These are phyloP conservation scores for Botryotinia globosa DNA, from an alignment of 2,329 filamentous ascomycete genomes.

Conservation along the genomic window DNA sequence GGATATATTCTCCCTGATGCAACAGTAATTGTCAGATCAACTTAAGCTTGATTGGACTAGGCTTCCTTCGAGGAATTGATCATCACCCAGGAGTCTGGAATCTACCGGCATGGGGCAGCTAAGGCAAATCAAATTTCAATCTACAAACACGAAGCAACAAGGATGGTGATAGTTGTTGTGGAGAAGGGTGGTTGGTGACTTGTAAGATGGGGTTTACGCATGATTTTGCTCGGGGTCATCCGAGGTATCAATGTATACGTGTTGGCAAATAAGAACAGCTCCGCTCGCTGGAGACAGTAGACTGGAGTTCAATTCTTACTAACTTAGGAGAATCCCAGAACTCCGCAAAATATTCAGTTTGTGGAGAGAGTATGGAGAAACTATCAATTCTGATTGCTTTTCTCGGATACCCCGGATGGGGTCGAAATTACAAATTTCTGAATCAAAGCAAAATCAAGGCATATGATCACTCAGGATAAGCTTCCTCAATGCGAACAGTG, in stretches of 20 bases:
- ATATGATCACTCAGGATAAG: neutral
- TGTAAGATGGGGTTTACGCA: neutral
- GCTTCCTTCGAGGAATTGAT: neutral
- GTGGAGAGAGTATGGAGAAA: constrained; percentile 9
- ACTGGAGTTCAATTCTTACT: neutral
- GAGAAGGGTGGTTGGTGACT: constrained; percentile 15
- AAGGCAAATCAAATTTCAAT: neutral
- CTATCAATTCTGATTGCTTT: neutral
- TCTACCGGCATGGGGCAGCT: constrained; percentile 2
- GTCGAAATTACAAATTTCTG: neutral
- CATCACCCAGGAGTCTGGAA: neutral
- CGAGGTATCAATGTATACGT: neutral
- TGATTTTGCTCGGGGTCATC: constrained; percentile 1
- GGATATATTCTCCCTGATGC: neutral
- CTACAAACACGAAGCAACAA: neutral
- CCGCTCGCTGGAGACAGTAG: neutral
- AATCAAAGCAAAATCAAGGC: neutral
- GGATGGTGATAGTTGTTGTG: neutral
- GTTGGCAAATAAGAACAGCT: neutral
- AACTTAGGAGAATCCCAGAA: neutral
- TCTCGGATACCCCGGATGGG: neutral
- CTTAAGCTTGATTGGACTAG: neutral
- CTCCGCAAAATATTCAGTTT: neutral
- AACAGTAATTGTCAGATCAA: neutral
- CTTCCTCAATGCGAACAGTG: neutral